Evolutionary conservation across 2,329 filamentous ascomycete genomes (phyloP).

Genomic region (Chalara sp.): DNA sequence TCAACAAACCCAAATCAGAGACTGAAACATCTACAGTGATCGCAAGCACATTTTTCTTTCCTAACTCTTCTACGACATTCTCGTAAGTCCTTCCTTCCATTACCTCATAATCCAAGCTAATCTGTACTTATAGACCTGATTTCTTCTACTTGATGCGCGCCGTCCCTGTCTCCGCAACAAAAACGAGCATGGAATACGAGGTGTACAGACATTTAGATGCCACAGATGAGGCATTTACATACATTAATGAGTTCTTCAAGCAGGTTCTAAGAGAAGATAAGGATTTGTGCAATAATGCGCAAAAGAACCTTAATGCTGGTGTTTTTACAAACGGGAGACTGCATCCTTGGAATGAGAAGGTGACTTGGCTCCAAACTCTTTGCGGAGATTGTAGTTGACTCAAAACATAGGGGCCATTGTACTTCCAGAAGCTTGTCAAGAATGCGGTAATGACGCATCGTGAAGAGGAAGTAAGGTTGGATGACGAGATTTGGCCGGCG

Average conservation of each 20-base stretch:
- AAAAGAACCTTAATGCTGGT: neutral
- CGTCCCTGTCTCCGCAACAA: neutral
- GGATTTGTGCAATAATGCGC: neutral
- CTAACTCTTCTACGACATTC: neutral
- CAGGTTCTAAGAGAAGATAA: neutral
- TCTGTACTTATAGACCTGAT: neutral
- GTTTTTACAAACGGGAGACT: neutral
- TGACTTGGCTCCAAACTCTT: neutral
- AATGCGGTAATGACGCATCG: neutral
- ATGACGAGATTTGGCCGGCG: neutral
- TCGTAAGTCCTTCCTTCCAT: neutral
- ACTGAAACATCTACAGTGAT: neutral
- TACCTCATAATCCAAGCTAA: conserved; percentile 1
- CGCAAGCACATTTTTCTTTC: neutral
- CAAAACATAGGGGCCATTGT: neutral
- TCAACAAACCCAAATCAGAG: neutral
- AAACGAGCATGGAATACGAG: conserved; percentile 1
- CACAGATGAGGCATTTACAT: neutral
- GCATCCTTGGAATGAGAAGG: neutral
- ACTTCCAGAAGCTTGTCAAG: neutral
- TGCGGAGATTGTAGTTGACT: neutral
- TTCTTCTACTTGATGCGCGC: neutral
- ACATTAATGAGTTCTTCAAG: neutral
- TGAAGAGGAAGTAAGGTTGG: neutral
- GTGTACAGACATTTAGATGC: neutral